Base-by-base conservation (phyloP, 345 rosid genomes). In the Euphorbia lathyris region DNA sequence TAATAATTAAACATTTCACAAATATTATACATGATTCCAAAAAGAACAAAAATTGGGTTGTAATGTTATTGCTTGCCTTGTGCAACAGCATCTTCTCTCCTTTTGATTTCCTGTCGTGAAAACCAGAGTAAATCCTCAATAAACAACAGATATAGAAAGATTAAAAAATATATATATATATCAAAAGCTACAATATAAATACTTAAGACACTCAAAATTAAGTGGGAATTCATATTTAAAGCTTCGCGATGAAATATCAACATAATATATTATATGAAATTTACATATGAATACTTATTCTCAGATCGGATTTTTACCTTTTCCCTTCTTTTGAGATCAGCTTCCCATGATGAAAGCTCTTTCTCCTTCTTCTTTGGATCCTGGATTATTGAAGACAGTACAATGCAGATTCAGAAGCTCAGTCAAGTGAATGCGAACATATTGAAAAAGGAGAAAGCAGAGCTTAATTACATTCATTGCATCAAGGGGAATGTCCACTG, bases 401-500 rank as follows among this genome's bases (percentile, higher is more conserved):
- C 0, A 65, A 40, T 25, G 40, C 10, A 79, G n/a, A 69, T 64
- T 52, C 57, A 77, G 67, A 45, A 64, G 76, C 38, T 22, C 8
- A 9, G 65, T 16, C 0, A 29, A 53, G 34, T 16, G 58, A 40
- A 65, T 36, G 22, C 1, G 11, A 23, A 58, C 9, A 0, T 43
- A 66, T 55, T 13, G 32, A 27, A 38, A 53, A 17, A 50, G 58
- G 10, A 2, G 62, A 4, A 42, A 53, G 61, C 27, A 38, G 52
- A 65, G 67, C 59, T 63, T n/a, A 47, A 68, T 83, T 86, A 92
- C 97, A 71, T 86, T 93, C 82, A 87, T 76, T 25, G 84, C 77
- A 83, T 89, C 95, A 53, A 96, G 77, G 27, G 99, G 98, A 70
- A 96, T 90, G 76, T 96, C 96, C 26, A 88, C 95, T 0, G 97